Conservation (phyloP, 2,329 filamentous ascomycete genomes). For the Immersiporthe knoxdaviesiana region DNA sequence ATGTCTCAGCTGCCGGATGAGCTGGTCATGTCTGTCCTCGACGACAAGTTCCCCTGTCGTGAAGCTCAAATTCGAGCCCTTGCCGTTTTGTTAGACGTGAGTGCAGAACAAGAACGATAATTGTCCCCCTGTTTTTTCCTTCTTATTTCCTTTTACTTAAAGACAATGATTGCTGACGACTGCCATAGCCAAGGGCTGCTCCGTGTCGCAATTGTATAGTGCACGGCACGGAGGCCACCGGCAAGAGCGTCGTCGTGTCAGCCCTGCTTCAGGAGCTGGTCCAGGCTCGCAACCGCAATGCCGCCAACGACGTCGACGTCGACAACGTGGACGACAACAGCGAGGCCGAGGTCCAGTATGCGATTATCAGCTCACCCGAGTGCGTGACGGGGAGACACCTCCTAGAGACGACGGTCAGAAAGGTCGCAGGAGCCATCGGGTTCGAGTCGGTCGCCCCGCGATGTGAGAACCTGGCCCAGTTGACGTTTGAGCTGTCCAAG, state of each 20-base stretch:
- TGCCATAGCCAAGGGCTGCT: slow-evolving; percentile 62
- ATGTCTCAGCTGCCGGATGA: slow-evolving; percentile 53
- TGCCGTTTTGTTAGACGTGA: slow-evolving; percentile 57
- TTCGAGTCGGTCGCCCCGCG: slow-evolving; percentile 38
- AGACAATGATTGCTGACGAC: slow-evolving; percentile 29
- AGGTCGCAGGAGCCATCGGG: slow-evolving; percentile 59
- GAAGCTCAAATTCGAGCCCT: slow-evolving; percentile 63
- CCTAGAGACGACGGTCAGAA: slow-evolving; percentile 69
- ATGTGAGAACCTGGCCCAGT: slow-evolving; percentile 79
- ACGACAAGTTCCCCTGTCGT: slow-evolving; percentile 58
- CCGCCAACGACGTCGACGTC: slow-evolving; percentile 47
- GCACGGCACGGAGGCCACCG: slow-evolving; percentile 84
- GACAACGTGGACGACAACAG: slow-evolving; percentile 60
- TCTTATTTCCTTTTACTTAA: not conserved
- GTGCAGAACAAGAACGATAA: slow-evolving; percentile 26
- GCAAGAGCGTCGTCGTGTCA: slow-evolving; percentile 75
- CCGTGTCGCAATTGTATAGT: slow-evolving; percentile 75
- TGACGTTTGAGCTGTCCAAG: slow-evolving; percentile 72
- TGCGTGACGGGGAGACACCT: slow-evolving; percentile 80
- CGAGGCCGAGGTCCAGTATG: slow-evolving; percentile 59
- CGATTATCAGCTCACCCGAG: slow-evolving; percentile 70
- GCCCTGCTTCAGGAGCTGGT: slow-evolving; percentile 59
- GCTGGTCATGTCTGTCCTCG: slow-evolving; percentile 49
- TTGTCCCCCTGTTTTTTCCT: slow-evolving; percentile 34
- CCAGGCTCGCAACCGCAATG: slow-evolving; percentile 17